Evolutionary conservation across 768 basidiomycete genomes (phyloP).

Genomic region (Tulasnella sp.): DNA sequence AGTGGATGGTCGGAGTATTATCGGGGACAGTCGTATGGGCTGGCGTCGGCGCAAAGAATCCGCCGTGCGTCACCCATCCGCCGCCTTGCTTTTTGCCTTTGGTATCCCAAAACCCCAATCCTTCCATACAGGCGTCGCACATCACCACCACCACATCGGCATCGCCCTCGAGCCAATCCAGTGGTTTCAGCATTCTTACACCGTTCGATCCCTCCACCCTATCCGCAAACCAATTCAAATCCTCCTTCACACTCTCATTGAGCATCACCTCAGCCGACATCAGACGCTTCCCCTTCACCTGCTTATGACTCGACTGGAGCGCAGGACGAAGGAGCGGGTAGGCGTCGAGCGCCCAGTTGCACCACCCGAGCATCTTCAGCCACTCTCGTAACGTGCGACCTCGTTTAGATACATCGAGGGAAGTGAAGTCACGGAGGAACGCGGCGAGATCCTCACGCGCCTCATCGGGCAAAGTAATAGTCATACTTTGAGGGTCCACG

Average conservation of each 20-base stretch:
- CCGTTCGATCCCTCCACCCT: conserved; percentile 23
- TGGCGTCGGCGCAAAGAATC: too few relatives aligned
- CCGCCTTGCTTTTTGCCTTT: too few relatives aligned
- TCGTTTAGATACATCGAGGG: conserved; percentile 15
- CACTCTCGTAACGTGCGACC: conserved; percentile 21
- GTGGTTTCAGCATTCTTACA: conserved; percentile 20
- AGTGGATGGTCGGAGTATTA: too few relatives aligned
- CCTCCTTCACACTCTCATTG: conserved; percentile 24
- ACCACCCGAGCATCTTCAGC: conserved; percentile 30
- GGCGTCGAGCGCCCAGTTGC: conserved; percentile 36
- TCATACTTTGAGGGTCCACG: conserved; percentile 30
- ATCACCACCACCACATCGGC: conserved; percentile 9
- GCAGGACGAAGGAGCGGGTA: conserved; percentile 30
- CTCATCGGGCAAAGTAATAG: conserved; percentile 23
- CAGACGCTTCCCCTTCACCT: conserved; percentile 27
- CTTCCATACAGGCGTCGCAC: conserved; percentile 14
- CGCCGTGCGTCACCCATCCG: too few relatives aligned
- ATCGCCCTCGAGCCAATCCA: conserved; percentile 18
- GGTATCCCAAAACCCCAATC: conserved; percentile 12
- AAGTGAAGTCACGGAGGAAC: conserved; percentile 18
- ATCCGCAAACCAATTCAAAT: conserved; percentile 29
- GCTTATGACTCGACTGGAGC: conserved; percentile 29
- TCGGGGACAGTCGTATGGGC: too few relatives aligned
- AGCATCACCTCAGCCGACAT: conserved; percentile 22
- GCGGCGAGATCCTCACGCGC: conserved; percentile 18